Base-by-base conservation (phyloP, 306 rosid genomes). In the Carpinus viminea region DNA sequence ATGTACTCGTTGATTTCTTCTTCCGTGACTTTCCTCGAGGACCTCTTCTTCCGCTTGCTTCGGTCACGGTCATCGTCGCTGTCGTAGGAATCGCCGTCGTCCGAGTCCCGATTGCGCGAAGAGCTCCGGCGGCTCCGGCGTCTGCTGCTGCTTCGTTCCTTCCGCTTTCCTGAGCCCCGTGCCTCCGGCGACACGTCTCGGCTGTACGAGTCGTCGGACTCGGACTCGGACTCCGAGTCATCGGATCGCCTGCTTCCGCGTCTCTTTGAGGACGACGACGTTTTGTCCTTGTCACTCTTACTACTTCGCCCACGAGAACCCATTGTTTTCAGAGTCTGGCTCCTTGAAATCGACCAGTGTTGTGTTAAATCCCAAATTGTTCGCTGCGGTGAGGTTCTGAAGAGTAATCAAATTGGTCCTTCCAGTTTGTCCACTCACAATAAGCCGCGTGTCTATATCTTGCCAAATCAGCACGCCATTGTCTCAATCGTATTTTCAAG, bases 1-100 rank as follows among this genome's bases (percentile, higher is more conserved):
- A 89, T 12, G 76, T 94, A 94, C 84, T 89, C 96, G 17, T 86
- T 46, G 20, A 94, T 89, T 80, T 89, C 87, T 21, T 90, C 93
- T 57, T 94, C 93, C 0, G 92, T 87, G 52, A 94, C 76, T 46
- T 18, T 74, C 79, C 89, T 93, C 16, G 93, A 86, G 10, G 91
- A 85, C 71, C 57, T 83, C 76, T 78, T 88, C 82, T 34, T 73
- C 79, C 74, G 88, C 81, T 80, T 88, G 45, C 82, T 59, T 43
- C 13, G 85, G 66, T 60, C 83, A 15, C 85, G 79, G 55, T 77
- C 88, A 21, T 79, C 84, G 38, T 78, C 84, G 53, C 85, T 83
- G 6, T 86, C 86, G 54, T 72, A 56, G 21, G 89, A 85, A 64
- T 76, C 83, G 21, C 65, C 91, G 18, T 59, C 15, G 90, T 76